These are phyloP conservation scores for Puccinellia tenuiflora DNA, from an alignment of 176 grass and related monocot species.

Conservation along the genomic window DNA sequence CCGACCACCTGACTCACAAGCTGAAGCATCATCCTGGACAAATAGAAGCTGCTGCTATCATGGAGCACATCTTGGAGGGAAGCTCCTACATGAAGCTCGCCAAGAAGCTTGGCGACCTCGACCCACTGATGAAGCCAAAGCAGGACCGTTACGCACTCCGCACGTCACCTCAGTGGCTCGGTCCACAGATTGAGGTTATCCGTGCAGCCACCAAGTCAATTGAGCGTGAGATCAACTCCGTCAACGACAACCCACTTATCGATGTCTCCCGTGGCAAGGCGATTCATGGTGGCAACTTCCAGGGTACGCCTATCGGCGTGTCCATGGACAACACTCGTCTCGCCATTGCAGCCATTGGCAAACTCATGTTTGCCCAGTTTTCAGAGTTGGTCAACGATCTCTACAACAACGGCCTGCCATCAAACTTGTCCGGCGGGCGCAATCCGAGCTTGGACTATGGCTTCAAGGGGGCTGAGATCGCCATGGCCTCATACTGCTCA, in stretches of 20 bases:
- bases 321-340: slow-evolving; percentile 87
- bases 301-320: slow-evolving; percentile 82
- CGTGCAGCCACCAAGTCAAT: slow-evolving; percentile 71
- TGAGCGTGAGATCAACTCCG: slow-evolving; percentile 92
- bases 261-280: slow-evolving; percentile 60
- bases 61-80: not conserved
- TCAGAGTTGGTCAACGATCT: slow-evolving; percentile 82
- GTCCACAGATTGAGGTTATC: slow-evolving; percentile 78
- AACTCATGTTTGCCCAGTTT: slow-evolving; percentile 88
- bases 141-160: slow-evolving; percentile 82
- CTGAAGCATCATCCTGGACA: slow-evolving; percentile 55
- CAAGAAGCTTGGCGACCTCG: slow-evolving; percentile 63
- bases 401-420: slow-evolving; percentile 92
- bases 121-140: slow-evolving; percentile 74
- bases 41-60: slow-evolving; percentile 47
- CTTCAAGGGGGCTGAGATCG: slow-evolving; percentile 92
- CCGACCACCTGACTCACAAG: not conserved
- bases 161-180: slow-evolving; percentile 80
- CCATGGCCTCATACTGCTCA: slow-evolving; percentile 92
- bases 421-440: slow-evolving; percentile 72
- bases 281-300: slow-evolving; percentile 77
- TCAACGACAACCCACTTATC: slow-evolving; percentile 82
- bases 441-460: slow-evolving; percentile 91
- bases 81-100: slow-evolving; percentile 80
- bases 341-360: slow-evolving; percentile 70